Base-by-base conservation (phyloP, 2,329 filamentous ascomycete species). In the Botrytis galanthina region DNA sequence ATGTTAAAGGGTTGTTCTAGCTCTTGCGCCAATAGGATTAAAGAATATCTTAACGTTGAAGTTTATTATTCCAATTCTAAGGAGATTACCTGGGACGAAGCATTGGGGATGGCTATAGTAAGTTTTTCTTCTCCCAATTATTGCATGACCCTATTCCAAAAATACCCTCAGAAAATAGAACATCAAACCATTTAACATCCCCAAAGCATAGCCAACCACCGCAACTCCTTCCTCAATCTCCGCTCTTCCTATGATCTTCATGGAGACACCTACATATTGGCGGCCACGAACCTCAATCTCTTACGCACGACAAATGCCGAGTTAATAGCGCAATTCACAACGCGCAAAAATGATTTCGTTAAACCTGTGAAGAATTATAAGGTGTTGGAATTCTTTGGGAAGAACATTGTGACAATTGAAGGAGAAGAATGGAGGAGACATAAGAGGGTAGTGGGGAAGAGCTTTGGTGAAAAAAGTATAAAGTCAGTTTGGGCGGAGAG, bases 381-480 rank as follows among this genome's bases (percentile, higher is more conserved):
- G 32, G 73, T 81, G 35, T 72, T 82, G 29, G 80, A 79, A 61
- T 74, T 81, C 7, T 82, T 78, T 72, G 81, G 81, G 20, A 75
- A 74, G 37, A 80, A 76, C 39, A 78, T 82, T 16, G 70, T 82
- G 32, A 78, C 78, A 4, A 78, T 77, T 9, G 81, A 82, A 69
- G 80, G 80, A 1, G 71, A 75, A 22, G 77, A 78, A 57, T 82
- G 81, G 81, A 77, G 76, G 59, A 75, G 78, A n/a, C 81, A 82
- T 73, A 75, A 77, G 48, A 81, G 77, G 75, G 77, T 81, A 42
- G 78, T 81, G 1, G 78, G 75, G 6, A 79, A 80, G 10, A 78
- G 77, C 51, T 82, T 82, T 73, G 78, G 78, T 8, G 81, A 82
- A 76, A 86, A 83, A 80, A 88, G 87, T 80, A 88, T 88, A 75